A percentile compares a stretch with the other conserved stretches of the same genome.
Conservation (phyloP, 2,329 filamentous ascomycete species). For the Monosporascus ibericus region DNA sequence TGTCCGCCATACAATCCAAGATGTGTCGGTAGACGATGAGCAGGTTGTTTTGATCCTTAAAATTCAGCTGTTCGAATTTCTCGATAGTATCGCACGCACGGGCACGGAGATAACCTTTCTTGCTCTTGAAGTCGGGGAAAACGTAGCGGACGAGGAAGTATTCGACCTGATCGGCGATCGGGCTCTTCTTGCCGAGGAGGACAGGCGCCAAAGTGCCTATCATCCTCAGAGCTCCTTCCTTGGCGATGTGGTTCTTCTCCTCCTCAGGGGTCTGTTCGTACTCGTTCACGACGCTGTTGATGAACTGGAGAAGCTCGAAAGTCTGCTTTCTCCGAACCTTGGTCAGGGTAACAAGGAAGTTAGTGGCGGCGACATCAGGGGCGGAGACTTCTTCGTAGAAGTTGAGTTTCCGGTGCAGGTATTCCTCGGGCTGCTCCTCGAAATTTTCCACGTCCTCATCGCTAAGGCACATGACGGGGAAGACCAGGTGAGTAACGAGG, state of each 20-base stretch:
- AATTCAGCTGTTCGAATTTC: slow-evolving; percentile 96
- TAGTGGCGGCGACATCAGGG: slow-evolving; percentile 91
- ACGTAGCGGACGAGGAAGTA: slow-evolving; percentile 98
- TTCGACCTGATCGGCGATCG: slow-evolving; percentile 94
- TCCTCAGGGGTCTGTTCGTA: slow-evolving; percentile 81
- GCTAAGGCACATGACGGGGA: slow-evolving; percentile 88
- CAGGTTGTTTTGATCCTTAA: slow-evolving; percentile 93
- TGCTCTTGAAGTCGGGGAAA: slow-evolving; percentile 93
- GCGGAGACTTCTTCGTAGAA: slow-evolving; percentile 96
- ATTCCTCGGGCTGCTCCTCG: slow-evolving; percentile 89
- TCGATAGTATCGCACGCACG: slow-evolving; percentile 95
- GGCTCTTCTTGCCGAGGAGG: slow-evolving; percentile 95
- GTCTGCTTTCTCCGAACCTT: slow-evolving; percentile 94
- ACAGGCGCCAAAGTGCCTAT: slow-evolving; percentile 92
- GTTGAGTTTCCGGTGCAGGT: slow-evolving; percentile 93
- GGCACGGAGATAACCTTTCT: slow-evolving; percentile 85
- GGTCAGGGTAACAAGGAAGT: slow-evolving; percentile 91
- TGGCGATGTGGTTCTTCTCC: slow-evolving; percentile 89
- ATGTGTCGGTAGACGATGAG: slow-evolving; percentile 96
- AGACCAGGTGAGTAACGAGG: slow-evolving; percentile 88
- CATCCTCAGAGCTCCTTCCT: slow-evolving; percentile 95
- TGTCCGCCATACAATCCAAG: slow-evolving; percentile 91
- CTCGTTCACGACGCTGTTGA: slow-evolving; percentile 90
- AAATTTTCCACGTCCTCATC: slow-evolving; percentile 93
- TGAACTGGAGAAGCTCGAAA: slow-evolving; percentile 87